Base-by-base conservation (phyloP, 441 rosid genomes). In the Pelargonium fulgidum region DNA sequence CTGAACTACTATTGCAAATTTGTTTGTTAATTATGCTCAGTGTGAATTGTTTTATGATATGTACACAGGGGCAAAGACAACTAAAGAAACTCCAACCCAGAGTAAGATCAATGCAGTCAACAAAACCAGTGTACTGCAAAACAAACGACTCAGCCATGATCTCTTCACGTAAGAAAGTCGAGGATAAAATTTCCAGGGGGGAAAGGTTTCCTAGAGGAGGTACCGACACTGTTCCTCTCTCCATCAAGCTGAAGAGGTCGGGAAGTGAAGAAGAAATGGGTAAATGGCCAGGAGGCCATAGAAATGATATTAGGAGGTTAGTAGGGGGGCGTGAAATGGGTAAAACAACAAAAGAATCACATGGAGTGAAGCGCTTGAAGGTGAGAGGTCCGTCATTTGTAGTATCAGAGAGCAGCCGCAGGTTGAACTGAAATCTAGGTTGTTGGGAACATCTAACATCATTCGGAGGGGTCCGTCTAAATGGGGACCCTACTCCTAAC, bases 321-420 rank as follows among this genome's bases (percentile, higher is more conserved):
- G 7, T 36, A 36, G 41, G 41, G 41, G 41, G 41, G 41, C 41
- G 41, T 19, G 83, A 74, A 10, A 11, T 70, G n/a, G 84, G 83
- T 66, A 83, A 72, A 81, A 69, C 68, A 26, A 29, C 0, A 65
- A 77, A 78, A 82, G 85, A 79, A 70, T 70, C 82, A 56, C 78
- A 77, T 5, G 89, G 88, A 68, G 93, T 89, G 17, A 95, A 84
- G 81, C 97, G 91, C 67, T 85, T 90, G 68, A 95, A 88, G 80
- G 84, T 89, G 44, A 88, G 82, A 85, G 93, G 93, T 65, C 90
- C 92, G 0, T 72, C 86, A 59, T 76, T 67, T 70, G 17, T 79
- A 73, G 84, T 82, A 45, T 71, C 83, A 71, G 81, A 76, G 73
- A 78, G 81, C 41, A 36, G 41, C 8, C 7, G 41, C 80, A 77